Conservation (phyloP, 2,329 filamentous ascomycete species). For the Raffaelea albimanens region DNA sequence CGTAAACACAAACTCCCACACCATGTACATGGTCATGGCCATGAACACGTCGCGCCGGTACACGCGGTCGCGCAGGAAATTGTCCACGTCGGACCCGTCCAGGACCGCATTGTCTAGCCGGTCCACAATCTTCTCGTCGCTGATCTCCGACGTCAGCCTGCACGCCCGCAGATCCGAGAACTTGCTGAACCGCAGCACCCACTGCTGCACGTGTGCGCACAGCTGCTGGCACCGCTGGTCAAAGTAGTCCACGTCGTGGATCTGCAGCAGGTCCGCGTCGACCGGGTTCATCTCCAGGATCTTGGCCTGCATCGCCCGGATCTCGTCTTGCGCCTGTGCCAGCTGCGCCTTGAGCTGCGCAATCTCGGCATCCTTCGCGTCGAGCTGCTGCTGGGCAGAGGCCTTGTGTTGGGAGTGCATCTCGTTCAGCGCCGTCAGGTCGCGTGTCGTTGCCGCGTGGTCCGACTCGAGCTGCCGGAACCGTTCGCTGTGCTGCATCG, state of each 20-base stretch:
- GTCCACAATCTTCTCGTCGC: slow-evolving; percentile 87
- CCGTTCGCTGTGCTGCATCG: slow-evolving; percentile 64
- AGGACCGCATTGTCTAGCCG: slow-evolving; percentile 89
- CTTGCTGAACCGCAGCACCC: slow-evolving; percentile 96
- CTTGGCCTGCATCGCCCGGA: slow-evolving; percentile 47
- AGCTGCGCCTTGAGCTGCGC: slow-evolving; percentile 68
- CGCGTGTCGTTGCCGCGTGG: slow-evolving; percentile 51
- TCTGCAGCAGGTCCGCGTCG: slow-evolving; percentile 62
- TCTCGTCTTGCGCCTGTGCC: slow-evolving; percentile 56
- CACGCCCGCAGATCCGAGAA: slow-evolving; percentile 89
- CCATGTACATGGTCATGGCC: slow-evolving; percentile 98
- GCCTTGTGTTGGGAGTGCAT: slow-evolving; percentile 41
- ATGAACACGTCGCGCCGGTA: slow-evolving; percentile 91
- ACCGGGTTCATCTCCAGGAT: slow-evolving; percentile 50
- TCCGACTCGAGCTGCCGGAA: slow-evolving; percentile 59
- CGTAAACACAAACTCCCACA: slow-evolving; percentile 98
- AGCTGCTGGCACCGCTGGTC: slow-evolving; percentile 88
- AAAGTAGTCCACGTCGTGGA: slow-evolving; percentile 90
- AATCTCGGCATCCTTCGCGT: slow-evolving; percentile 78
- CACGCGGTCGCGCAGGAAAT: slow-evolving; percentile 78
- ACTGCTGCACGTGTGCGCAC: slow-evolving; percentile 92
- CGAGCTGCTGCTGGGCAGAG: slow-evolving; percentile 35
- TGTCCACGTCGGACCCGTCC: slow-evolving; percentile 87
- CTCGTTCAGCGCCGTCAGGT: slow-evolving; percentile 53
- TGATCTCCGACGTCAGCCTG: slow-evolving; percentile 72